Conservation (phyloP, 2,329 filamentous ascomycete genomes). For the Exophiala phaeomuriformis region DNA sequence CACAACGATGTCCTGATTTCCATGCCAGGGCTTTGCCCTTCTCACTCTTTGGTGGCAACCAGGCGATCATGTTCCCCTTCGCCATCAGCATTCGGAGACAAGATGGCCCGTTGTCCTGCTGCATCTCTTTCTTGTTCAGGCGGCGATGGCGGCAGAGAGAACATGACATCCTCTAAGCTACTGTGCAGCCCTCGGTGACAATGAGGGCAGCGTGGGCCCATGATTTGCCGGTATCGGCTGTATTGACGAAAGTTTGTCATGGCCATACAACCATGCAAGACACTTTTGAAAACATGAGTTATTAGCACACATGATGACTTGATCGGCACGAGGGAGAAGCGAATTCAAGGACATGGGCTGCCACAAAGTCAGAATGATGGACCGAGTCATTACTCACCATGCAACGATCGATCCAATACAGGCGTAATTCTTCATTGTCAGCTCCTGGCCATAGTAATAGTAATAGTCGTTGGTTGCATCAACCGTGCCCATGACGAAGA, state of each 20-base stretch:
- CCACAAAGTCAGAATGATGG: neutral
- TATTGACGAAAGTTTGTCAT: conserved; percentile 5
- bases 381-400: conserved; percentile 7
- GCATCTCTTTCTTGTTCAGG: neutral
- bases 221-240: conserved; percentile 13
- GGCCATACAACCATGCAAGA: conserved; percentile 10
- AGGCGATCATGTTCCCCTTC: conserved; percentile 11
- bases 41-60: too few species aligned
- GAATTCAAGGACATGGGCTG: neutral
- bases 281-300: neutral
- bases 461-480: neutral
- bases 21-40: too few species aligned
- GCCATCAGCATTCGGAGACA: conserved; percentile 11
- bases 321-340: neutral
- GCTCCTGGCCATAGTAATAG: neutral
- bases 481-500: conserved; percentile 11
- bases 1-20: too few species aligned
- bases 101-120: conserved; percentile 4
- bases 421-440: conserved; percentile 8
- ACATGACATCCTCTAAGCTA: neutral
- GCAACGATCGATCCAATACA: conserved; percentile 12
- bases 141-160: conserved; percentile 4
- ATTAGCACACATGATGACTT: neutral
- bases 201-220: conserved; percentile 10
- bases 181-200: conserved; percentile 7